A percentile compares a stretch with the other conserved stretches of the same genome.
Evolutionary conservation across 805 yeast species (phyloP).

Genomic region (Candida chauliodis): DNA sequence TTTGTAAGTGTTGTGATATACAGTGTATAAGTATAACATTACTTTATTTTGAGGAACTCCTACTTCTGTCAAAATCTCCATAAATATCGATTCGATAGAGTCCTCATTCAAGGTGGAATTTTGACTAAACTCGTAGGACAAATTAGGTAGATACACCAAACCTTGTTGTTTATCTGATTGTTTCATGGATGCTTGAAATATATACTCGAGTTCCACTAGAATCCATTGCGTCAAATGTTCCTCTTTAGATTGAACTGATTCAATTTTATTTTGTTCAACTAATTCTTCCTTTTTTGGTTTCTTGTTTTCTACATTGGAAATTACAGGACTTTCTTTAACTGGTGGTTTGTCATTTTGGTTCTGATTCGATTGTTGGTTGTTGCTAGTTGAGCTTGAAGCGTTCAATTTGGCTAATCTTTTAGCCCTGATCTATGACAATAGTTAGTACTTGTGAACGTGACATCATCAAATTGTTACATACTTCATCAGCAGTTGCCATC

Average conservation of each 20-base stretch:
- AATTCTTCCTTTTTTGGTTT: slow-evolving; percentile 1
- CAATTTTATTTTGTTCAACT: too few species aligned
- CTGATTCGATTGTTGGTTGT: neutral
- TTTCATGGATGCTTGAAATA: slow-evolving; percentile 34
- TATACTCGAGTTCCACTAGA: slow-evolving; percentile 29
- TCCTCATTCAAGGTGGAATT: slow-evolving; percentile 22
- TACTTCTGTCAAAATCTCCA: slow-evolving; percentile 53
- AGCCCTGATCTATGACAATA: slow-evolving; percentile 38
- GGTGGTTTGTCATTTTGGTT: neutral
- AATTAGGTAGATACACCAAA: slow-evolving; percentile 20
- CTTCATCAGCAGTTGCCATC: slow-evolving; percentile 15
- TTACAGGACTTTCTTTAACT: neutral
- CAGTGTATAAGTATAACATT: slow-evolving; percentile 43
- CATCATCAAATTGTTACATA: slow-evolving; percentile 10
- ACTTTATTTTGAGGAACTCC: slow-evolving; percentile 44
- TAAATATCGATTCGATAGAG: slow-evolving; percentile 47
- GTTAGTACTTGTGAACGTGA: slow-evolving; percentile 5
- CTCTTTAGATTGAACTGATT: too few species aligned
- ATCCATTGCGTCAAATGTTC: slow-evolving; percentile 39
- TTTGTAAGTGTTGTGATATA: slow-evolving; percentile 41
- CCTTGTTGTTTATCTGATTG: slow-evolving; percentile 12
- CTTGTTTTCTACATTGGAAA: neutral
- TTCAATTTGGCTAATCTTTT: slow-evolving; percentile 52
- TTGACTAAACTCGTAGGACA: slow-evolving; percentile 20
- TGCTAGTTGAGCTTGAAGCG: slow-evolving; percentile 3